Evolutionary conservation across 2,329 filamentous ascomycete genomes (phyloP).

Genomic region (Trichoderma sp.): DNA sequence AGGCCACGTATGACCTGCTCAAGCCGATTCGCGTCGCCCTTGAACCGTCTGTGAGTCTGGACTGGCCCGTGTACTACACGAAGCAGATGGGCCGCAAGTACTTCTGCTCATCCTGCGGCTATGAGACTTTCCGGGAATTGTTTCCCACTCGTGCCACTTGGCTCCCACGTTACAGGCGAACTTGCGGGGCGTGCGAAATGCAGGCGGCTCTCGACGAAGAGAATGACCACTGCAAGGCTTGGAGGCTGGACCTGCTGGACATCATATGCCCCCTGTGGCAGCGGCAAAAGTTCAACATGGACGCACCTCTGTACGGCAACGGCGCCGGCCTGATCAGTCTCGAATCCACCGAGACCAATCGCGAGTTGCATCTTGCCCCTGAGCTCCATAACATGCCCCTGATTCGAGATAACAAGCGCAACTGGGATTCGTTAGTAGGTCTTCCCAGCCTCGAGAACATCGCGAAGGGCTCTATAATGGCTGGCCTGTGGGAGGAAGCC

Average conservation of each 20-base stretch:
- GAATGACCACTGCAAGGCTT: conserved; percentile 35
- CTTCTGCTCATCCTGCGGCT: conserved; percentile 42
- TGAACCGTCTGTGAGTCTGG: conserved; percentile 29
- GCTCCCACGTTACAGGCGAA: conserved; percentile 28
- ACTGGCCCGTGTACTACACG: conserved; percentile 36
- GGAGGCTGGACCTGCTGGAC: conserved; percentile 31
- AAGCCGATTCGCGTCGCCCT: conserved; percentile 39
- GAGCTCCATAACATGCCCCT: conserved; percentile 5
- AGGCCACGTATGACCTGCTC: conserved; percentile 40
- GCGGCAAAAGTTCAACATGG: conserved; percentile 35
- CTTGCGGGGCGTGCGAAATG: conserved; percentile 40
- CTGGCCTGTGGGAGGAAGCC: not conserved
- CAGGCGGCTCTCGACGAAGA: conserved; percentile 39
- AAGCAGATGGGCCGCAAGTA: conserved; percentile 34
- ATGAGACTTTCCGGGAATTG: conserved; percentile 40
- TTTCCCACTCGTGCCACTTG: conserved; percentile 30
- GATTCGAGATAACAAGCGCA: conserved; percentile 36
- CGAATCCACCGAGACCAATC: conserved; percentile 27
- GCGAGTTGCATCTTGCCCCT: not conserved
- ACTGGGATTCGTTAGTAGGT: conserved; percentile 38
- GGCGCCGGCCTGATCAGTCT: conserved; percentile 34
- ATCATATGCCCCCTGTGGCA: conserved; percentile 38
- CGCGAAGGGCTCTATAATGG: not conserved
- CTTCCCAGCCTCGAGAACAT: conserved; percentile 37
- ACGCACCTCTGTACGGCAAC: conserved; percentile 37